phyloP scores from a whole-genome alignment of 2,329 filamentous ascomycete genomes.

The Didymella sp. region DNA sequence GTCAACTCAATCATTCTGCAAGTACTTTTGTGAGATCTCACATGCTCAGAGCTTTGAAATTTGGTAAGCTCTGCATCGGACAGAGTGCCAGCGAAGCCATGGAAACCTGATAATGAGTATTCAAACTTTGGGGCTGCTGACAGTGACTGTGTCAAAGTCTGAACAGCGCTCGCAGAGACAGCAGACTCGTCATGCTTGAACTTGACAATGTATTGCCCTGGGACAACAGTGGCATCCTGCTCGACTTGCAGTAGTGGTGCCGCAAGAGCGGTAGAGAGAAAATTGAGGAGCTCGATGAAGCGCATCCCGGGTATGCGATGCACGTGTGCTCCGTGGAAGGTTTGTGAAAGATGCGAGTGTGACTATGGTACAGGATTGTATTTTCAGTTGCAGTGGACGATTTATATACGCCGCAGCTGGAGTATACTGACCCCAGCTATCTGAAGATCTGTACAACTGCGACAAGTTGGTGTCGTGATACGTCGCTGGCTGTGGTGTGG shows the following conservation, averaged over 20 bases:
- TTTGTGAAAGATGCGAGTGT: background rate
- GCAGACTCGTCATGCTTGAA: conserved; percentile 44
- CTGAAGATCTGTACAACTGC: background rate
- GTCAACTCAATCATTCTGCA: background rate
- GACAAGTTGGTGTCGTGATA: background rate
- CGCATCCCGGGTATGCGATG: conserved; percentile 36
- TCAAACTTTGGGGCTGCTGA: conserved; percentile 32
- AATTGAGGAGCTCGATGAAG: conserved; percentile 38
- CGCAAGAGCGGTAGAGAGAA: conserved; percentile 47
- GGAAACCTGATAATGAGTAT: conserved; percentile 47
- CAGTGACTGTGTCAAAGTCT: conserved; percentile 27
- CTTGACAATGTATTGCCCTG: conserved; percentile 56
- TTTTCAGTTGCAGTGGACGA: background rate
- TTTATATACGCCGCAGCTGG: background rate
- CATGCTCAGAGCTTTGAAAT: conserved; percentile 36
- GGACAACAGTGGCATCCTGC: conserved; percentile 35
- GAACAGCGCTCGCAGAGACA: conserved; percentile 22
- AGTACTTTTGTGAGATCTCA: conserved; percentile 10
- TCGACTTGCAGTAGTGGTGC: conserved; percentile 49
- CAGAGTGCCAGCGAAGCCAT: conserved; percentile 47
- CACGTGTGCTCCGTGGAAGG: background rate
- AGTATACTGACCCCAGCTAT: background rate
- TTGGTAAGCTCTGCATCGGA: conserved; percentile 34
- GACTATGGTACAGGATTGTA: background rate
- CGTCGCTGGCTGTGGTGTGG: background rate